Percentiles rank a stretch among this genome's conserved stretches.
phyloP scores from a whole-genome alignment of 345 rosid genomes.

The Populus pruinosa region DNA sequence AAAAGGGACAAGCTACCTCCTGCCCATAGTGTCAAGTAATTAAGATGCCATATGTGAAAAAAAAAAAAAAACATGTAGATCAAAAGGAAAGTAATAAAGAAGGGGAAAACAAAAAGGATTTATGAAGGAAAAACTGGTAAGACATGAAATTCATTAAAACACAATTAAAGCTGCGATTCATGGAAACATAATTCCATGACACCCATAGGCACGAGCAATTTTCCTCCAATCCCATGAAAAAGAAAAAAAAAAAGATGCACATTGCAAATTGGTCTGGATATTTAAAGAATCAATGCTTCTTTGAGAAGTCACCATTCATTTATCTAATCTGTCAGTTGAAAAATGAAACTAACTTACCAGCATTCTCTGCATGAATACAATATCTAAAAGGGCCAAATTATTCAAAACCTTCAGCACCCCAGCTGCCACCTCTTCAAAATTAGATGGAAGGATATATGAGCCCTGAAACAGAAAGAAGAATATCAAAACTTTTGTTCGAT shows the following conservation, averaged over 20 bases:
- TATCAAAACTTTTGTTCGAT: neutral
- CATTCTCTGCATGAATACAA: constrained; percentile 54
- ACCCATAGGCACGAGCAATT: no score
- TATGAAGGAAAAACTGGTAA: no score
- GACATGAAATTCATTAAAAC: no score
- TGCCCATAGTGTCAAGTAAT: no score
- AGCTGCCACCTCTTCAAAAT: constrained; percentile 73
- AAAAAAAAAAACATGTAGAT: no score
- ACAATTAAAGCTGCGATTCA: no score
- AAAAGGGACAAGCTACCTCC: neutral
- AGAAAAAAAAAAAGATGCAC: no score
- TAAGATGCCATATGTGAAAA: no score
- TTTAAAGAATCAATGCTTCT: neutral
- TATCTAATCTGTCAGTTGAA: neutral
- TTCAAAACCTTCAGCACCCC: constrained; percentile 71
- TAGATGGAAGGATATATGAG: constrained; percentile 59
- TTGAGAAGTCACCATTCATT: constrained; percentile 4
- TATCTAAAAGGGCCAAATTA: constrained; percentile 66
- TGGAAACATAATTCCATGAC: no score
- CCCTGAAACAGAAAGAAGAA: constrained; percentile 37
- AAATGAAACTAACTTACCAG: constrained; percentile 43
- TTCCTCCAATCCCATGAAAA: no score
- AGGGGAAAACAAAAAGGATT: no score
- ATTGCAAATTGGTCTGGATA: neutral
- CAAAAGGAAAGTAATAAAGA: no score